These are phyloP conservation scores for Avena eriantha DNA, from an alignment of 176 grass and related monocot genomes.

Conservation along the genomic window DNA sequence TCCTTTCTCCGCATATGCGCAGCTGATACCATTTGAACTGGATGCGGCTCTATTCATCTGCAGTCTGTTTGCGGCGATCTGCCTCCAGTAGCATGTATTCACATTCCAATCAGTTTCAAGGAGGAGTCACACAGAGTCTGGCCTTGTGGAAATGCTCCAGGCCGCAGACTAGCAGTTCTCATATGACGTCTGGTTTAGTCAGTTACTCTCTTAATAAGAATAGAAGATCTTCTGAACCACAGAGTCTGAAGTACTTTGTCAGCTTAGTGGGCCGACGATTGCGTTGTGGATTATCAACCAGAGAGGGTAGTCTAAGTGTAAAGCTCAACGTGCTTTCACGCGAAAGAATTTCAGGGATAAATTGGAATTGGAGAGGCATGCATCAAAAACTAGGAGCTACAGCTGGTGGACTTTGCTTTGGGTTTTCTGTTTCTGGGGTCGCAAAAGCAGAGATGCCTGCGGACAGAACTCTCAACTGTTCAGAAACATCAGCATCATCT, in stretches of 20 bases:
- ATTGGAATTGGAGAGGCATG: conserved; percentile 64
- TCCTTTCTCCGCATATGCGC: neutral
- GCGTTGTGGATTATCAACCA: conserved; percentile 56
- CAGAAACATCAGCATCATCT: conserved; percentile 32
- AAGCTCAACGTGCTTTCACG: conserved; percentile 55
- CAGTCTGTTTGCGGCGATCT: conserved; percentile 41
- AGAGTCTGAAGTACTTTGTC: conserved; percentile 57
- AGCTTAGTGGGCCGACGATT: conserved; percentile 69
- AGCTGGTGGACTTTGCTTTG: conserved; percentile 66
- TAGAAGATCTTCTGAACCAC: conserved; percentile 40
- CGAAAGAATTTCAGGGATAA: conserved; percentile 40
- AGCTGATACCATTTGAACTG: conserved; percentile 2
- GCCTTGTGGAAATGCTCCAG: conserved; percentile 36
- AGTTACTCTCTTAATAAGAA: conserved; percentile 40
- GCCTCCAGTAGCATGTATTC: conserved; percentile 44
- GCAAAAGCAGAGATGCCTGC: conserved; percentile 62
- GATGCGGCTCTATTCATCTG: conserved; percentile 59
- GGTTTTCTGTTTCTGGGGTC: conserved; percentile 59
- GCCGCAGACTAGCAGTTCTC: conserved; percentile 34
- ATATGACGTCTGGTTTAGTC: conserved; percentile 8
- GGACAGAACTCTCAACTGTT: conserved; percentile 44
- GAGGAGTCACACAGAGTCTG: conserved; percentile 39
- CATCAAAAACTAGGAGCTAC: conserved; percentile 64
- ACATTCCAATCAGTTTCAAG: conserved; percentile 47
- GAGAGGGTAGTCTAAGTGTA: conserved; percentile 54